phyloP scores from a whole-genome alignment of 371 early-diverging fungal genomes.

The Mycotypha africana region DNA sequence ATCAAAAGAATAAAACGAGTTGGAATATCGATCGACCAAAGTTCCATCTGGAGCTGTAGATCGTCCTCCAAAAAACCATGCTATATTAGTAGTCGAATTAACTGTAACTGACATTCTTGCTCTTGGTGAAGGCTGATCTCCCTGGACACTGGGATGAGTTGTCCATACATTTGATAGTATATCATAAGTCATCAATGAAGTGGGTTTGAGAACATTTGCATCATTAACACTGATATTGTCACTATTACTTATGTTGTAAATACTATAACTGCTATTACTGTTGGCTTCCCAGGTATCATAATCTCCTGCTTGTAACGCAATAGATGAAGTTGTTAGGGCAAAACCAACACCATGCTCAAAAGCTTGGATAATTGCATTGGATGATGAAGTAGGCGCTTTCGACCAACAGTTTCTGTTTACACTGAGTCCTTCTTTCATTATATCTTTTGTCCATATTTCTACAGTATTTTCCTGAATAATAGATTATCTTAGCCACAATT shows the following conservation, averaged over 20 bases:
- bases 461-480: no score
- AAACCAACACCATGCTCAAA: constrained; percentile 14
- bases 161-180: no score
- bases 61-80: constrained; percentile 17
- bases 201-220: no score
- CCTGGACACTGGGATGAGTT: no score
- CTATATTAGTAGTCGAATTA: constrained; percentile 8
- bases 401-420: constrained; percentile 14
- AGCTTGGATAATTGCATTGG: neutral
- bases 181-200: no score
- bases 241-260: no score
- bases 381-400: neutral
- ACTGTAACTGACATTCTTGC: constrained; percentile 14
- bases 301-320: constrained; percentile 16
- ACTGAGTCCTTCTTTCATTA: constrained; percentile 19
- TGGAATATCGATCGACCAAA: neutral
- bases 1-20: constrained; percentile 12
- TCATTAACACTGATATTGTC: no score
- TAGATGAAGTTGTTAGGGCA: neutral
- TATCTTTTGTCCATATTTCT: constrained; percentile 25
- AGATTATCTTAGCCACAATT: no score
- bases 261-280: no score
- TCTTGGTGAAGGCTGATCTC: constrained; percentile 7
- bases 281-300: no score
- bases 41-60: no score